A percentile compares a stretch with the other conserved stretches of the same genome.
Conservation (phyloP, 148 eudicot species). For the Amaranthus hypochondriacus region DNA sequence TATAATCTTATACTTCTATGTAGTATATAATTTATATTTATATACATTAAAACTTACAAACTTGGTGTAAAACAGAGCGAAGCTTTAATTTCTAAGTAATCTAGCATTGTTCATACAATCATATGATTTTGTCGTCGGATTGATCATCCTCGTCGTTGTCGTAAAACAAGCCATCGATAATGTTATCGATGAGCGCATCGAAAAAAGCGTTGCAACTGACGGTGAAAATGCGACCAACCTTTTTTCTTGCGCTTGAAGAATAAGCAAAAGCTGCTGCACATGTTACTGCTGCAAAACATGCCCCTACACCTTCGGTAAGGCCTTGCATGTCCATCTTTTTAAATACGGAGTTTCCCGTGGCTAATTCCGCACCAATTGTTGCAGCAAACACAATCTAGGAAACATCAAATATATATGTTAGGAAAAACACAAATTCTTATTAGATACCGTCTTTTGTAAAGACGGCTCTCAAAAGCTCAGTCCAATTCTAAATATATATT, state of each 20-base stretch:
- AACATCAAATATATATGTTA: no score
- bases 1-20: no score
- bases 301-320: constrained; percentile 57
- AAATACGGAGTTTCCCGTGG: constrained; percentile 74
- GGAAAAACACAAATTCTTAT: not conserved
- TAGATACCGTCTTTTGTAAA: not conserved
- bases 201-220: constrained; percentile 62
- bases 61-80: no score
- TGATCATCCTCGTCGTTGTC: constrained; percentile 42
- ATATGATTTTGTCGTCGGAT: constrained; percentile 34
- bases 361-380: constrained; percentile 52
- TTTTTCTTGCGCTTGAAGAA: constrained; percentile 54
- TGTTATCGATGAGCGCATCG: constrained; percentile 66
- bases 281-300: constrained; percentile 44
- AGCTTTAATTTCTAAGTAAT: no score
- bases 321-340: constrained; percentile 67
- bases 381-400: constrained; percentile 68
- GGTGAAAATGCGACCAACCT: constrained; percentile 57
- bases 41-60: no score
- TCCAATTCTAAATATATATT: no score
- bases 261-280: constrained; percentile 71
- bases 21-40: no score
- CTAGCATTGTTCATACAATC: not conserved
- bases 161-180: constrained; percentile 74
- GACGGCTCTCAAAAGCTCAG: not conserved